Base-by-base conservation (phyloP, 1,284 basidiomycete genomes). In the Neonothopanus nambi region DNA sequence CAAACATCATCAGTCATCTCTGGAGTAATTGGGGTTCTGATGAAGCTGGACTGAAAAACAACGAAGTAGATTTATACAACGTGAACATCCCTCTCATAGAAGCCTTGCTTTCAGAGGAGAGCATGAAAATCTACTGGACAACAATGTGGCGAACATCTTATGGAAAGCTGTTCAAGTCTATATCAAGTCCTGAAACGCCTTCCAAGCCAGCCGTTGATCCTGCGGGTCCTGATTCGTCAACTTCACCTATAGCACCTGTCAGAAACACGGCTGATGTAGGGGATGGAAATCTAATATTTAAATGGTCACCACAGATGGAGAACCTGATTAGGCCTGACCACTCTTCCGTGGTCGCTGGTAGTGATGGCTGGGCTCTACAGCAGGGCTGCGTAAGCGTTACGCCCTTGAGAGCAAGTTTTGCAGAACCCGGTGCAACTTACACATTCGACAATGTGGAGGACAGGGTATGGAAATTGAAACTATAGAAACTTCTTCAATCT, bases 21-120 rank as follows among this genome's bases (percentile, higher is more conserved):
- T 93, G 86, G 84, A 67, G 81, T 15, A 84, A 92, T 65, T 96
- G 92, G 93, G 93, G 89, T 15, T 70, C 74, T 54, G 87, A 89
- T 63, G 68, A 72, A 2, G 75, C 68, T 30, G 83, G 84, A n/a
- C 66, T 84, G 37, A 75, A 81, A 30, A 68, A 77, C 42, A 77
- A 78, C 55, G 85, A 89, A 66, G 80, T 91, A 23, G 90, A 92
- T 64, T 74, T 94, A 12, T 93, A 93, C 72, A 90, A 77, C 62
- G 73, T 94, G 60, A 93, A 94, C 67, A 81, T 93, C 28, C 91
- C 91, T 20, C 77, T 92, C 70, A 76, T 91, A 53, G 75, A 81
- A 37, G 74, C 70, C 28, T 77, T 93, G 30, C 67, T 84, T 43
- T 68, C 72, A 18, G 75, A 81, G 15, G 75, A 76, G 55, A 80